Evolutionary conservation across 1,139 yeast genomes (phyloP).

Genomic region (Blastobotrys apis): DNA sequence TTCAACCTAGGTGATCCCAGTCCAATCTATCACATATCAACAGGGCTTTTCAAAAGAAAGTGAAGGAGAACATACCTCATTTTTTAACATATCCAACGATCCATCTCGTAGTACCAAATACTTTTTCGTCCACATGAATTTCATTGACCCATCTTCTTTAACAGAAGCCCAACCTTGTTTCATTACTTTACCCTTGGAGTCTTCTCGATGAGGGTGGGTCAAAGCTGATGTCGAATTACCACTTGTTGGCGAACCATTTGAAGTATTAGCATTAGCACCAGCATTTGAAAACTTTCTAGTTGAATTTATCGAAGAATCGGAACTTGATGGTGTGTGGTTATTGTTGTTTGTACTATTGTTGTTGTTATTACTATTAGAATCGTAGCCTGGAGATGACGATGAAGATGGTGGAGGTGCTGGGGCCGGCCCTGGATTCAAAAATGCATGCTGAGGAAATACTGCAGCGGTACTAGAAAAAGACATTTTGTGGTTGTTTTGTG

Average conservation of each 20-base stretch:
- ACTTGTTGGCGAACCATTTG: background rate
- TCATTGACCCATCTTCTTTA: slow-evolving; percentile 75
- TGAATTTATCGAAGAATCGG: slow-evolving; percentile 17
- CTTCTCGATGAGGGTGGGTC: slow-evolving; percentile 15
- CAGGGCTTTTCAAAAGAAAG: slow-evolving; percentile 4
- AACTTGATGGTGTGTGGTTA: slow-evolving; percentile 17
- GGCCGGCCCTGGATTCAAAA: slow-evolving; percentile 41
- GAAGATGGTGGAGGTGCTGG: slow-evolving; percentile 36
- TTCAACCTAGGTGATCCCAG: no score
- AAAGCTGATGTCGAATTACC: slow-evolving; percentile 5
- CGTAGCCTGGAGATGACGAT: background rate
- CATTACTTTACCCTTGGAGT: slow-evolving; percentile 14
- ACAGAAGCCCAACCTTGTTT: slow-evolving; percentile 82
- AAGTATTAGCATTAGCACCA: background rate
- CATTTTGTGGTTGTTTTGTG: slow-evolving; percentile 16
- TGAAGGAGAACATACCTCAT: slow-evolving; percentile 41
- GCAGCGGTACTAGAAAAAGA: slow-evolving; percentile 30
- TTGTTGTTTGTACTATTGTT: slow-evolving; percentile 11
- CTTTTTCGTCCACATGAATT: slow-evolving; percentile 90
- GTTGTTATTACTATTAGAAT: no score
- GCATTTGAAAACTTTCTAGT: slow-evolving; percentile 7
- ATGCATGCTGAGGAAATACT: slow-evolving; percentile 35
- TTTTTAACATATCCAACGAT: slow-evolving; percentile 69
- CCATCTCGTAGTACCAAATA: slow-evolving; percentile 73
- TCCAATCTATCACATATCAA: no score